phyloP scores from a whole-genome alignment of 306 rosid species.

The Dryas octopetala region DNA sequence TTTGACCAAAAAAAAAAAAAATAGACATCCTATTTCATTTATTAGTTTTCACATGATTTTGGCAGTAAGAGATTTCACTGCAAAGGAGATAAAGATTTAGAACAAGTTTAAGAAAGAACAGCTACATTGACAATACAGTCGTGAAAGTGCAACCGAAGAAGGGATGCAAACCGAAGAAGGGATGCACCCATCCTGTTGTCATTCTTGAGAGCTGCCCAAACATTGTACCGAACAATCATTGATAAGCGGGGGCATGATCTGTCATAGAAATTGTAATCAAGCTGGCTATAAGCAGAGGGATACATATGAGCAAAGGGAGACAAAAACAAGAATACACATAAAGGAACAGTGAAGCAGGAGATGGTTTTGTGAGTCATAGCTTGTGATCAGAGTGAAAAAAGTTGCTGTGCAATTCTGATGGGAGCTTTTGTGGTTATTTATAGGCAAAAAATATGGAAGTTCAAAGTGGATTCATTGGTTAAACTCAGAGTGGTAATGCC shows the following conservation, averaged over 20 bases:
- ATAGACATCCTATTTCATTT: background rate
- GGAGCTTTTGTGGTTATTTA: slow-evolving; percentile 30
- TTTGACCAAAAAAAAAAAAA: too few species aligned
- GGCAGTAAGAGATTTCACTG: background rate
- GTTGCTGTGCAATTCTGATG: background rate
- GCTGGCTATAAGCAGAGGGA: slow-evolving; percentile 30
- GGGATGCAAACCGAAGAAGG: slow-evolving; percentile 70
- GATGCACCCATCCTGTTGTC: slow-evolving; percentile 74
- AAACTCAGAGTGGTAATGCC: slow-evolving; percentile 39
- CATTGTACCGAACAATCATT: slow-evolving; percentile 36
- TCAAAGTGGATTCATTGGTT: slow-evolving; percentile 27
- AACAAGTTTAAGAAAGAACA: background rate
- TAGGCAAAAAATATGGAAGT: slow-evolving; percentile 18
- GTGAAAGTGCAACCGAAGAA: slow-evolving; percentile 74
- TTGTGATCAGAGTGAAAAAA: slow-evolving; percentile 1
- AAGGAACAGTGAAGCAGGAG: slow-evolving; percentile 19
- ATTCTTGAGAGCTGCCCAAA: slow-evolving; percentile 45
- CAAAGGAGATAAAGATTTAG: slow-evolving; percentile 1
- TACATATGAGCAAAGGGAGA: slow-evolving; percentile 27
- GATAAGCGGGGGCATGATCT: slow-evolving; percentile 52
- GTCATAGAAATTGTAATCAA: slow-evolving; percentile 43
- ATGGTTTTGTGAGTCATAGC: slow-evolving; percentile 33
- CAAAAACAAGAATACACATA: slow-evolving; percentile 21
- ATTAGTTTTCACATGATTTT: background rate
- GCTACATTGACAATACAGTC: slow-evolving; percentile 68